Base-by-base conservation (phyloP, 352 stramenopile species). In the Pythium folliculosum region DNA sequence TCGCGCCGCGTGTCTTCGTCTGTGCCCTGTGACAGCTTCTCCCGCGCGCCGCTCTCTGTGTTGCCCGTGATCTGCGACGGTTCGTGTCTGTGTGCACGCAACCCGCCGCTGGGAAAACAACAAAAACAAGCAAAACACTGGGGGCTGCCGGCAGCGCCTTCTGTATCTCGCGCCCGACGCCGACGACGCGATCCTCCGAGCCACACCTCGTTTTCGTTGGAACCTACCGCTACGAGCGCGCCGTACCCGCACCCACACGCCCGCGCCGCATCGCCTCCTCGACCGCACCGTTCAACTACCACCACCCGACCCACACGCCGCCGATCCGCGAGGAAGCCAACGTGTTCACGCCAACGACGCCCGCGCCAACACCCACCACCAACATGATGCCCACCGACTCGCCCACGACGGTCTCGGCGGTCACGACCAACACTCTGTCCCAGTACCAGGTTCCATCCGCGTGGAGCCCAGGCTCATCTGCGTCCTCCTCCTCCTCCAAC, bases 91-190 rank as follows among this genome's bases (percentile, higher is more conserved):
- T 62, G 51, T 50, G 40, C 30, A 32, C 38, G 13, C 37, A 5
- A 5, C 27, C 27, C 3, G 27, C 27, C 27, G 27, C 27, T 32
- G 27, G 27, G 5, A 5, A 32, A 12, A 17, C 2, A 12, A 13
- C 37, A 17, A 43, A 43, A 43, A 2, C 9, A 7, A 23, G 17
- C 53, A 62, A 27, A 9, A 65, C 23, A 21, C 45, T 75, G 63
- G 68, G 68, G 58, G 56, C 62, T 45, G 52, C 63, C 3, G 38
- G 22, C 3, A 71, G 68, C 30, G 43, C 54, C 5, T 65, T 70
- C 32, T 70, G 67, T 55, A 53, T 66, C 44, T 40, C 58, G 53
- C 50, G 51, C 27, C 21, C 53, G 32, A 2, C 30, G 22, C 5
- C 56, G 47, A 21, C 57, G 27, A 55, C 54, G 40, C 49, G 43